Evolutionary conservation across 768 basidiomycete genomes (phyloP), one percentile per base, ranked within the genome.

Genomic region (Nevesoporus exiguus): DNA sequence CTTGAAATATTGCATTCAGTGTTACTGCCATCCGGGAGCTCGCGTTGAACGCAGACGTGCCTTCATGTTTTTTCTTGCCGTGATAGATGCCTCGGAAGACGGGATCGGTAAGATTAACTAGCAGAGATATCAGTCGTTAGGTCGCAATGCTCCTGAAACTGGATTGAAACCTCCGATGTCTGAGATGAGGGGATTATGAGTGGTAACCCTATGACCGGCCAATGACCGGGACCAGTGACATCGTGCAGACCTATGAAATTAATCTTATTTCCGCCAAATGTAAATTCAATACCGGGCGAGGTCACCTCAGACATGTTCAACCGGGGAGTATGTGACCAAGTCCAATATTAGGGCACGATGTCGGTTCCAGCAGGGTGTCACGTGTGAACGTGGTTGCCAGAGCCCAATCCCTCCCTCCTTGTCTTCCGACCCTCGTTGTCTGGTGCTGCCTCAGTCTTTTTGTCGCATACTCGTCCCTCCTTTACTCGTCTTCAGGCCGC

Each of bases 71-170:
- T 51, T 67, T 63, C 54, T 73, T 77, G 14, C 80, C 77, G 43
- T 69, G 77, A 61, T 84, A 75, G 22, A 68, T 60, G 33, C 83
- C 83, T 56, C 73, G 74, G 60, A 84, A 84, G 8, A 82, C 74
- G 6, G 79, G 80, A 59, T 85, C 83, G 15, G 80, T 82, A 47
- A 85, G 69, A 61, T 81, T 80, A 11, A 79, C 78, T 81, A 37
- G 41, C 0, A 10, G 39, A 14, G 25, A 42, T 25, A n/a, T 57
- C 39, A 44, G 29, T 27, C 19, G 19, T 34, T 14, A 29, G 24
- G 25, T 29, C 4, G 43, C 2, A 10, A 22, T 24, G 21, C 9
- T 22, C 22, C 37, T 40, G 25, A 21, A 7, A 22, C 49, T 33
- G 9, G 31, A 24, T 29, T 33, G 61, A 49, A 60, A 75, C 76